Evolutionary conservation across 495 filamentous ascomycete species (phyloP).

Genomic region (Penicillium herquei): DNA sequence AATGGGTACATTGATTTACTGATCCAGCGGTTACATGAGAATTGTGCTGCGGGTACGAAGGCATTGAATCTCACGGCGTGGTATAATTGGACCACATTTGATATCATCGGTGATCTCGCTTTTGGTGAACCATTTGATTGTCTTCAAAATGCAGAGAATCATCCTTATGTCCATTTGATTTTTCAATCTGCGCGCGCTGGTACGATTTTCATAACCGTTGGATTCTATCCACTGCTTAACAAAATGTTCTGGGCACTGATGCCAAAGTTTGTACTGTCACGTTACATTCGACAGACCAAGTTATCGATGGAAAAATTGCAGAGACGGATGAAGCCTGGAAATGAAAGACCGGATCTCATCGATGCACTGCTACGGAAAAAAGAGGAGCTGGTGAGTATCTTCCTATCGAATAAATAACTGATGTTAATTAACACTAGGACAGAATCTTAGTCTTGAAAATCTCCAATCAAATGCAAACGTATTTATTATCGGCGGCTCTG

Average conservation of each 20-base stretch:
- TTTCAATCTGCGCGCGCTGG: constrained; percentile 31
- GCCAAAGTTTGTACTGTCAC: constrained; percentile 1
- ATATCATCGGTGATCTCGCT: constrained; percentile 47
- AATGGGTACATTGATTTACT: constrained; percentile 36
- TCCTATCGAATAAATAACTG: not conserved
- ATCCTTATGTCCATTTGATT: constrained; percentile 47
- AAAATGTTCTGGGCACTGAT: constrained; percentile 1
- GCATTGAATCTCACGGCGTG: constrained; percentile 23
- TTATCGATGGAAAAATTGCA: constrained; percentile 22
- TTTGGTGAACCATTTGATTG: constrained; percentile 53
- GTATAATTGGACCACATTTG: constrained; percentile 45
- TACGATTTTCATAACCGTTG: constrained; percentile 17
- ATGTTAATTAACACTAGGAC: not conserved
- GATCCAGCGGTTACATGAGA: constrained; percentile 24
- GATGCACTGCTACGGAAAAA: constrained; percentile 24
- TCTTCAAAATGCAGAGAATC: constrained; percentile 36
- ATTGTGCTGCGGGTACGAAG: not conserved
- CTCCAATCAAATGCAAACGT: not conserved
- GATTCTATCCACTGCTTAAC: constrained; percentile 30
- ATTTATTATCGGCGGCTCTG: constrained; percentile 48
- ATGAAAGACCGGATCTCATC: constrained; percentile 24
- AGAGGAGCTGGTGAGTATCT: not conserved
- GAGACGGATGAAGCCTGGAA: constrained; percentile 16
- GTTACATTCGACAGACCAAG: constrained; percentile 9
- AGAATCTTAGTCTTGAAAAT: constrained; percentile 3